These are phyloP conservation scores for Thielaviopsis ethacetica DNA, from an alignment of 2,329 filamentous ascomycete species.

Conservation along the genomic window DNA sequence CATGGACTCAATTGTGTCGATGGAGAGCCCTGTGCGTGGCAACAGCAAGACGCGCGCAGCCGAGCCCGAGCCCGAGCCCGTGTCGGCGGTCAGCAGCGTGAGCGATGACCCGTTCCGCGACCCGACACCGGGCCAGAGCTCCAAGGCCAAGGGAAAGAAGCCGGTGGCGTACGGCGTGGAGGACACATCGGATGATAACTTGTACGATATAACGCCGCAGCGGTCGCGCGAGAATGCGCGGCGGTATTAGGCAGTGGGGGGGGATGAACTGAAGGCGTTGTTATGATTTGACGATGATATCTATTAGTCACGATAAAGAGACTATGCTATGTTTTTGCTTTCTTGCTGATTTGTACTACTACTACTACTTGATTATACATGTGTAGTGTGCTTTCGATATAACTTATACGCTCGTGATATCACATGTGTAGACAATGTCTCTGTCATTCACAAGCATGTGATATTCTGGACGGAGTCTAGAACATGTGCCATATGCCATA, in stretches of 20 bases:
- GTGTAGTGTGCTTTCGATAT: too few species aligned
- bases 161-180: constrained; percentile 13
- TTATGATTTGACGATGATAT: too few species aligned
- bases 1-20: constrained; percentile 10
- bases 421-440: too few species aligned
- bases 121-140: constrained; percentile 13
- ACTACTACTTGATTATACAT: too few species aligned
- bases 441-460: too few species aligned
- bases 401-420: too few species aligned
- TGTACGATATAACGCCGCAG: constrained; percentile 25
- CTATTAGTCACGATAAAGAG: too few species aligned
- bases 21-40: constrained; percentile 11
- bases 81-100: constrained; percentile 15
- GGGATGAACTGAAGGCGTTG: too few species aligned
- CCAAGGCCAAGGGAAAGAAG: constrained; percentile 12
- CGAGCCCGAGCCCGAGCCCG: constrained; percentile 14
- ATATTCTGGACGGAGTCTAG: too few species aligned
- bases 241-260: not conserved
- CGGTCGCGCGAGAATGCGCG: not conserved
- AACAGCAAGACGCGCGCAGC: constrained; percentile 22
- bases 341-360: too few species aligned
- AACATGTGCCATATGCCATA: too few species aligned
- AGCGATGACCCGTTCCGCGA: constrained; percentile 23
- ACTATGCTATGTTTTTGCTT: not conserved
- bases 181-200: constrained; percentile 21